Evolutionary conservation across 2,329 filamentous ascomycete species (phyloP), one percentile per base, ranked within the genome.

Genomic region (Aspergillus persii): DNA sequence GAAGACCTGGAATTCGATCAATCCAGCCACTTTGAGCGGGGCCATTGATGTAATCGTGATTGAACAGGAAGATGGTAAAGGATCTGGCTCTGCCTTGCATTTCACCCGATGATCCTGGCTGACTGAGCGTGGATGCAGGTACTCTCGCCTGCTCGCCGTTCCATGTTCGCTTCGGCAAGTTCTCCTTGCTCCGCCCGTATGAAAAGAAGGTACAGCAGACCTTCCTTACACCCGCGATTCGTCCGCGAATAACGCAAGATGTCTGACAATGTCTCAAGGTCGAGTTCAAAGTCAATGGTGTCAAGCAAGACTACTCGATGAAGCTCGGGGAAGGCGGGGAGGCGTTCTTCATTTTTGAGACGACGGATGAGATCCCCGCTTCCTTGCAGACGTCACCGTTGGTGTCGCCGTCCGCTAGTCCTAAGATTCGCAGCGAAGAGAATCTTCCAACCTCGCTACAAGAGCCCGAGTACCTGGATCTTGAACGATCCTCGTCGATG

Each of bases 1-100:
- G 69, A 97, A 95, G 80, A 94, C 95, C 76, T 99, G 95, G 95
- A 99, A 99, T 79, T 97, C 93, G 29, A 96, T 99, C 83, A 99
- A 99, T 77, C 95, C 95, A 53, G 92, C 95, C 49, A 99, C 95
- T 11, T 86, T 99, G 58, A 96, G 92, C 79, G 95, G 95, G 72
- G 95, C 95, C 72, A 98, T 99, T 79, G 95, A 99, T 83, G 94
- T 98, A 68, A 96, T 99, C 67, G 94, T 99, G 57, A 92, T 99
- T 60, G 92, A 99, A 77, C 92, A 96, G 68, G 91, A 94, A 73
- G 95, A 99, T 83, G 95, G 91, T 80, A 83, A 81, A 73, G 54
- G 6, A 26, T 15, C 1, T 26, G 39, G 31, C 9, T 33, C 8
- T 15, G 9, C 7, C 8, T 31, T n/a, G 2, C 47, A n/a, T 11